phyloP scores from a whole-genome alignment of 2,329 filamentous ascomycete genomes.

The Aureobasidium sp. region DNA sequence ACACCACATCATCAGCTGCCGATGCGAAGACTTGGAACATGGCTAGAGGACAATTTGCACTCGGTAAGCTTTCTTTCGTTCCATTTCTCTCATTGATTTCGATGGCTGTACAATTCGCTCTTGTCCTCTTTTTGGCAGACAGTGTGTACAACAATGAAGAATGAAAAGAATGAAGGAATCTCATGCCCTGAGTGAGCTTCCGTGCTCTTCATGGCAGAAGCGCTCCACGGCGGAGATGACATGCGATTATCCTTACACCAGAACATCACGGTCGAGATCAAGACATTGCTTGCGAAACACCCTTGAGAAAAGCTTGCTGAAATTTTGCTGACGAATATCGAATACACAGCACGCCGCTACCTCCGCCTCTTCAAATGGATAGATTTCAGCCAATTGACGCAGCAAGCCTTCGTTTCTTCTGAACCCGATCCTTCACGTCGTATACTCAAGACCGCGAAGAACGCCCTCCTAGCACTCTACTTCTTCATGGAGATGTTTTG shows the following conservation, averaged over 20 bases:
- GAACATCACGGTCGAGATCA: too few species aligned
- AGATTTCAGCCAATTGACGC: background rate
- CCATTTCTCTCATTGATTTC: too few species aligned
- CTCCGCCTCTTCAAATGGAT: conserved; percentile 57
- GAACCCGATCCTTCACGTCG: conserved; percentile 24
- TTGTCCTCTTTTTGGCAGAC: too few species aligned
- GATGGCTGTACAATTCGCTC: too few species aligned
- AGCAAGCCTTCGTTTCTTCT: background rate
- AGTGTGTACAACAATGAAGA: too few species aligned
- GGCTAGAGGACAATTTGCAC: conserved; percentile 33
- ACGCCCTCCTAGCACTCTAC: conserved; percentile 57
- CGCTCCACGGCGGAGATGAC: too few species aligned
- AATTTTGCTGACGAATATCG: background rate
- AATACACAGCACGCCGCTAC: conserved; percentile 45
- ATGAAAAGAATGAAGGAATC: too few species aligned
- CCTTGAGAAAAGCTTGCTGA: background rate
- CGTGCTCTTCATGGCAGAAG: too few species aligned
- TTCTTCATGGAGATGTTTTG: conserved; percentile 58
- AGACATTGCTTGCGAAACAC: too few species aligned
- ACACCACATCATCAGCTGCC: conserved; percentile 26
- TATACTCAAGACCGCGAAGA: conserved; percentile 48
- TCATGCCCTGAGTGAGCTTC: too few species aligned
- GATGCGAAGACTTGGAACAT: conserved; percentile 29
- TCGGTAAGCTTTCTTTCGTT: conserved; percentile 26
- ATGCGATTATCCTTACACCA: too few species aligned